Percentiles rank a stretch among this genome's conserved stretches.
Conservation (phyloP, 331 rosid genomes). For the Prunus yedoensis region DNA sequence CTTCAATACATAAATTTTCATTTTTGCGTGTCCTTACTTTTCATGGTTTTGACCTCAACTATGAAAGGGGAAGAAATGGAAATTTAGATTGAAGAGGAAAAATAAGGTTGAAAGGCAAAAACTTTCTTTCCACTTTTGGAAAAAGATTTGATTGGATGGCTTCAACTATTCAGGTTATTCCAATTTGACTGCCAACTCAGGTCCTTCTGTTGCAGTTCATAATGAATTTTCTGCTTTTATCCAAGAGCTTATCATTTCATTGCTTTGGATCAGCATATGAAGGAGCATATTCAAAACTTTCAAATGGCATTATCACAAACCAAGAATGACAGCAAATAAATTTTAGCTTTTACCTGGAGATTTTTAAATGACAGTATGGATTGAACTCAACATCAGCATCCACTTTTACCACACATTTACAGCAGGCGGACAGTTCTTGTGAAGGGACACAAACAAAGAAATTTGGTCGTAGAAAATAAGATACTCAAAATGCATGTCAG, state of each 20-base stretch:
- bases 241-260: conserved; percentile 7
- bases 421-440: background rate
- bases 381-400: background rate
- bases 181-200: background rate
- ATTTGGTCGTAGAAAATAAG: conserved; percentile 17
- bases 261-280: conserved; percentile 1
- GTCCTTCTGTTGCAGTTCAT: background rate
- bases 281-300: conserved; percentile 2
- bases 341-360: background rate
- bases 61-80: background rate
- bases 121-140: background rate
- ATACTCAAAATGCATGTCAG: background rate
- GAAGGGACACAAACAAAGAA: background rate
- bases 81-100: background rate
- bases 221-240: background rate
- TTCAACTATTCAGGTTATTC: background rate
- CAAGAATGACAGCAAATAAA: background rate
- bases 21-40: too few relatives aligned
- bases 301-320: background rate
- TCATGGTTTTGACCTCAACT: too few relatives aligned
- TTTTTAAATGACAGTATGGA: too few relatives aligned
- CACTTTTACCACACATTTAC: background rate
- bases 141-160: background rate
- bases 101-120: background rate
- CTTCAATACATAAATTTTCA: too few relatives aligned